These are phyloP conservation scores for Hypoxylon sp. DNA, from an alignment of 2,329 filamentous ascomycete genomes.

Conservation along the genomic window DNA sequence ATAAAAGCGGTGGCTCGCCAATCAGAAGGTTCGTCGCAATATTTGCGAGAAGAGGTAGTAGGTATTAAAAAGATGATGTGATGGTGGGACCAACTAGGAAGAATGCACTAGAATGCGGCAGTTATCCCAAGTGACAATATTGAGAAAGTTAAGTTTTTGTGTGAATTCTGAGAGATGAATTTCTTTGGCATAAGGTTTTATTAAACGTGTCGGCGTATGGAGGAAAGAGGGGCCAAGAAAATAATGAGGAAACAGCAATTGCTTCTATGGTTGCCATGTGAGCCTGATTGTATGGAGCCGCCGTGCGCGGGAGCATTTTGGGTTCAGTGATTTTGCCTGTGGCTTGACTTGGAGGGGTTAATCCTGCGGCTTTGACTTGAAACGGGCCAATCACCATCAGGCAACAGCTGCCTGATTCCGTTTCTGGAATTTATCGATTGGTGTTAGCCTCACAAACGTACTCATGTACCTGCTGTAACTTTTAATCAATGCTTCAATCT, in stretches of 20 bases:
- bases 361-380: too few species aligned
- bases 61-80: slow-evolving; percentile 11
- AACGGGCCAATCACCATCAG: too few species aligned
- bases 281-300: slow-evolving; percentile 29
- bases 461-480: slow-evolving; percentile 2
- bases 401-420: too few species aligned
- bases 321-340: too few species aligned
- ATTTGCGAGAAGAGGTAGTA: slow-evolving; percentile 4
- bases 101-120: slow-evolving; percentile 17
- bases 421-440: too few species aligned
- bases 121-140: not conserved
- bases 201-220: slow-evolving; percentile 22
- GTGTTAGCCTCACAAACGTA: not conserved
- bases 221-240: slow-evolving; percentile 43
- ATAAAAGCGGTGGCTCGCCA: slow-evolving; percentile 34
- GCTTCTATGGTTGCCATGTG: slow-evolving; percentile 35
- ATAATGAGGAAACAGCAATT: slow-evolving; percentile 24
- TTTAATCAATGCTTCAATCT: too few species aligned
- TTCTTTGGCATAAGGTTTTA: slow-evolving; percentile 16
- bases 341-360: slow-evolving; percentile 30
- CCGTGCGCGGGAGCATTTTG: too few species aligned
- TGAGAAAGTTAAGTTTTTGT: not conserved
- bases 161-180: slow-evolving; percentile 5
- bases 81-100: not conserved
- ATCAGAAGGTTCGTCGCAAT: slow-evolving; percentile 26